Conservation (phyloP, 371 early-diverging fungal genomes). For the Dipsacomyces acuminosporus region DNA sequence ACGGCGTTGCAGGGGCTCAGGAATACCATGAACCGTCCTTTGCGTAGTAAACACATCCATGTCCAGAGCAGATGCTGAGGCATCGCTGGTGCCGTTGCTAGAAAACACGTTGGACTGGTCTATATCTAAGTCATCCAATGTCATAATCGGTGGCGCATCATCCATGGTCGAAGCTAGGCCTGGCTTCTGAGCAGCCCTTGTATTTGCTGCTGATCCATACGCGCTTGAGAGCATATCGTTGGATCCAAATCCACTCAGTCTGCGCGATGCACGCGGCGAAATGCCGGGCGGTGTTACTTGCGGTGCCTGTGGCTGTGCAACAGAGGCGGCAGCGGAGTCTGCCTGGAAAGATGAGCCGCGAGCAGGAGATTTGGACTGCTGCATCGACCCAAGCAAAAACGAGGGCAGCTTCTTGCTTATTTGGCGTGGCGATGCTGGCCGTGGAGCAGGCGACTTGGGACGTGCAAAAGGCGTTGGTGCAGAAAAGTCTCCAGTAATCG, state of each 20-base stretch:
- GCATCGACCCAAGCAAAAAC: slow-evolving; percentile 36
- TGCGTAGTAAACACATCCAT: background rate
- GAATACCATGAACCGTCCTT: too few relatives aligned
- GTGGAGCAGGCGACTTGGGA: slow-evolving; percentile 32
- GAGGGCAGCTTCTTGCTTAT: slow-evolving; percentile 36
- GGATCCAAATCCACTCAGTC: slow-evolving; percentile 43
- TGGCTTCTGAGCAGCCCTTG: background rate
- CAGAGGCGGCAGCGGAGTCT: slow-evolving; percentile 10
- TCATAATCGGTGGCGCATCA: slow-evolving; percentile 37
- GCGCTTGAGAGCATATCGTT: slow-evolving; percentile 45
- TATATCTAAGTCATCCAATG: slow-evolving; percentile 37
- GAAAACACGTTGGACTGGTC: slow-evolving; percentile 1
- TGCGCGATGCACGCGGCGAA: slow-evolving; percentile 33
- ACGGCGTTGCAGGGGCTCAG: too few relatives aligned
- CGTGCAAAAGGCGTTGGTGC: slow-evolving; percentile 23
- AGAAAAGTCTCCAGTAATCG: background rate
- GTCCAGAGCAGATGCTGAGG: background rate
- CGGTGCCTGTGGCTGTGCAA: slow-evolving; percentile 8
- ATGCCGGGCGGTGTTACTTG: slow-evolving; percentile 13
- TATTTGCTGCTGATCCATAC: slow-evolving; percentile 15
- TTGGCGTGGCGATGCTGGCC: slow-evolving; percentile 38
- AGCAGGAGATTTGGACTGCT: slow-evolving; percentile 19
- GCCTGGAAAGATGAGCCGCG: slow-evolving; percentile 16
- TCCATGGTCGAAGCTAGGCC: slow-evolving; percentile 20
- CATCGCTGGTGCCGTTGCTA: background rate